These are phyloP conservation scores for Salvia splendens DNA, from an alignment of 257 asterid species.

Conservation along the genomic window DNA sequence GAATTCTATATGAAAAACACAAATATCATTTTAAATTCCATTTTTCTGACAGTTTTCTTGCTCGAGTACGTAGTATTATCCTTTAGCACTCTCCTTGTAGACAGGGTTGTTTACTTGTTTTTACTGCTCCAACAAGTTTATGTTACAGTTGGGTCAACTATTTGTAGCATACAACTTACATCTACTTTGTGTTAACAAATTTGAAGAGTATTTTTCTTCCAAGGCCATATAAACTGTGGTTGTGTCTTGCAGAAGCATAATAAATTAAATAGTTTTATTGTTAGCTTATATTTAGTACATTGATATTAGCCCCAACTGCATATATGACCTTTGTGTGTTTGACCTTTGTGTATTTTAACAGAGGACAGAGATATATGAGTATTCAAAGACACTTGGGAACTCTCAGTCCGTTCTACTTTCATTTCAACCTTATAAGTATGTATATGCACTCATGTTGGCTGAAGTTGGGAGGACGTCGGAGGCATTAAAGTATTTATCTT, in stretches of 20 bases:
- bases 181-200: not conserved
- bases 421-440: constrained; percentile 93
- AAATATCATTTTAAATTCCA: not conserved
- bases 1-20: not conserved
- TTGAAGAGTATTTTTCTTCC: not conserved
- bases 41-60: not conserved
- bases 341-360: constrained; percentile 43
- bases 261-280: not conserved
- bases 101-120: constrained; percentile 4
- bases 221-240: constrained; percentile 11
- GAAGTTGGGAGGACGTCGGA: constrained; percentile 96
- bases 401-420: constrained; percentile 89
- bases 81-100: constrained; percentile 4
- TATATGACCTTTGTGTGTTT: constrained; percentile 33
- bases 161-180: not conserved
- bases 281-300: constrained; percentile 5
- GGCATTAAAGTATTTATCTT: constrained; percentile 66
- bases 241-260: constrained; percentile 15
- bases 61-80: constrained; percentile 4
- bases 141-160: not conserved
- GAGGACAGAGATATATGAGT: constrained; percentile 96
- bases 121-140: constrained; percentile 2
- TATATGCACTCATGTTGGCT: constrained; percentile 90
- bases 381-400: constrained; percentile 88
- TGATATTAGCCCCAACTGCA: constrained; percentile 27